phyloP scores from a whole-genome alignment of 1,139 yeast species.

The Kodamaea anthophila region DNA sequence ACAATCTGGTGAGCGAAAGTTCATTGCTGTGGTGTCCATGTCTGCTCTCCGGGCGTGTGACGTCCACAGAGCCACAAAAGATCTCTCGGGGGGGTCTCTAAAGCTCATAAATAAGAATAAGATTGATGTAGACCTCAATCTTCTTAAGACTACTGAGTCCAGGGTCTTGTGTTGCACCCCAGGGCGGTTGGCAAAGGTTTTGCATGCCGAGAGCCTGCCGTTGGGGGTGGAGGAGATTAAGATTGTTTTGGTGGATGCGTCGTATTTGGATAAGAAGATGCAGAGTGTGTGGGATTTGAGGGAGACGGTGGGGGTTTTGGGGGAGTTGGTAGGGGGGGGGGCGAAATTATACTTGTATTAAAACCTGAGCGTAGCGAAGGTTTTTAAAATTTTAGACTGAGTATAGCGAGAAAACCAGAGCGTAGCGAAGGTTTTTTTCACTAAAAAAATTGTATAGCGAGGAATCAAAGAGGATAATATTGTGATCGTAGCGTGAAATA shows the following conservation, averaged over 20 bases:
- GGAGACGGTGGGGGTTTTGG: constrained; percentile 39
- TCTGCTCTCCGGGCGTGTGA: constrained; percentile 75
- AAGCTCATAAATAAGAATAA: constrained; percentile 66
- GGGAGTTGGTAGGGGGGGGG: constrained; percentile 35
- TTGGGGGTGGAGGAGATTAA: constrained; percentile 44
- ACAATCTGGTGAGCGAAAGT: constrained; percentile 26
- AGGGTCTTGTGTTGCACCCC: constrained; percentile 62
- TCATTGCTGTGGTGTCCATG: constrained; percentile 54
- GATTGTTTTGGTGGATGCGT: constrained; percentile 55
- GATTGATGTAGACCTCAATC: constrained; percentile 49
- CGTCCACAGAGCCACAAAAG: constrained; percentile 54
- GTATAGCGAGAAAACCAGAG: no score
- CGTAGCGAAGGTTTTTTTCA: no score
- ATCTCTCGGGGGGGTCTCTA: constrained; percentile 49
- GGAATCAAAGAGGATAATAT: no score
- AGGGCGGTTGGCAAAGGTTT: constrained; percentile 49
- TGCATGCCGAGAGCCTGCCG: constrained; percentile 34
- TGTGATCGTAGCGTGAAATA: no score
- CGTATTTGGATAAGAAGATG: constrained; percentile 57
- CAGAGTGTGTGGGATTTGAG: constrained; percentile 59
- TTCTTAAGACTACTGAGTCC: constrained; percentile 43
- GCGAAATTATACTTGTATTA: constrained; percentile 48
- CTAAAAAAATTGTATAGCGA: no score
- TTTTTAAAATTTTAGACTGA: no score
- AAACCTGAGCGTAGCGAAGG: no score